Conservation (phyloP, 148 eudicot species). For the Heliosperma pusillum region DNA sequence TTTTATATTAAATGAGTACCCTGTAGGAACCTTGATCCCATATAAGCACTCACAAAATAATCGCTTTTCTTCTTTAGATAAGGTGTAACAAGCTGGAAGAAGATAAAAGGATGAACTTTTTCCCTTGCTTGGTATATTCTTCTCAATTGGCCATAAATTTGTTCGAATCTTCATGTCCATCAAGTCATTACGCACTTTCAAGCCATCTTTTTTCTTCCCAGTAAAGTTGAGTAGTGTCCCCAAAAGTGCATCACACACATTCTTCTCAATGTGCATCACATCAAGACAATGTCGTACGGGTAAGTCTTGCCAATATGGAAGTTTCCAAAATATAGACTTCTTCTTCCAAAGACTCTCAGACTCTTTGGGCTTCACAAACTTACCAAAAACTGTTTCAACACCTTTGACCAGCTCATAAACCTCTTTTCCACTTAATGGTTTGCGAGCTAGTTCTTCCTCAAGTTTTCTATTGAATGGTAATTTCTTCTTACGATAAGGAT, state of each 20-base stretch:
- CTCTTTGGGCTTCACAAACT: neutral
- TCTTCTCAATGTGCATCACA: conserved; percentile 4
- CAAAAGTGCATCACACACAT: conserved; percentile 8
- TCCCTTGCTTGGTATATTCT: neutral
- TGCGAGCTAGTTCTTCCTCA: neutral
- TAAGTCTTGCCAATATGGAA: conserved; percentile 12
- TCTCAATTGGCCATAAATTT: neutral
- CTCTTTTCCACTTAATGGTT: neutral
- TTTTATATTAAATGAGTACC: neutral
- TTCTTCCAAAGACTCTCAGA: neutral
- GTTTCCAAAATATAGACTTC: neutral
- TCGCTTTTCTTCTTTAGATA: neutral
- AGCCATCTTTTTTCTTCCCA: neutral
- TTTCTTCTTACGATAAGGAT: neutral
- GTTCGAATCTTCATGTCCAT: neutral
- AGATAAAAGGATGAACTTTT: neutral
- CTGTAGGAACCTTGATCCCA: neutral
- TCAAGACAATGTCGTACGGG: neutral
- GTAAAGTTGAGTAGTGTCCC: neutral
- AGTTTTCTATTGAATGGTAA: conserved; percentile 2
- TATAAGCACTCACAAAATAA: neutral
- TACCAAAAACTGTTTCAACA: neutral
- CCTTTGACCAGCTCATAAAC: neutral
- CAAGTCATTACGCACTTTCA: neutral
- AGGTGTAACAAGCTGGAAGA: neutral